phyloP scores from a whole-genome alignment of 176 grass and related monocot genomes.

The Oryza coarctata region DNA sequence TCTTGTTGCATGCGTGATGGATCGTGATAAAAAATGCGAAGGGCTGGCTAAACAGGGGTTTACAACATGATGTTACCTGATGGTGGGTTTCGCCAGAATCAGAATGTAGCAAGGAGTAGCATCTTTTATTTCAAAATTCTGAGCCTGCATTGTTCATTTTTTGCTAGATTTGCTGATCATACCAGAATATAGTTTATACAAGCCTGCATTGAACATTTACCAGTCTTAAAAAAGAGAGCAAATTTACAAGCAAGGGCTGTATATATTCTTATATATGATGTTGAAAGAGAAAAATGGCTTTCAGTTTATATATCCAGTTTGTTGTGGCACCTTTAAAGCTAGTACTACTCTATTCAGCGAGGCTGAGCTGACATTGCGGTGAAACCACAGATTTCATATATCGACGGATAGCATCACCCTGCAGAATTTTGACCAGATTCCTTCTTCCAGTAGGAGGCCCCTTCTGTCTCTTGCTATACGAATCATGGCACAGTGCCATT shows the following conservation, averaged over 20 bases:
- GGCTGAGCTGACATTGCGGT: constrained; percentile 19
- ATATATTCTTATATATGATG: background rate
- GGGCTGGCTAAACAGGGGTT: background rate
- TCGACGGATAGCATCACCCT: constrained; percentile 15
- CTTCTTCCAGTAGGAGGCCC: constrained; percentile 26
- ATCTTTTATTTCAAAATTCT: background rate
- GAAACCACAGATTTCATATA: constrained; percentile 17
- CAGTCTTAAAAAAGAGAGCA: no score
- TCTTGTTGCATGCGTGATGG: background rate
- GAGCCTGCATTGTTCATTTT: background rate
- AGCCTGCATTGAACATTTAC: background rate
- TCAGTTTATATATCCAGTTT: background rate
- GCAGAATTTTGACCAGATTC: constrained; percentile 51
- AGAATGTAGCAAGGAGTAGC: background rate
- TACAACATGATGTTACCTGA: background rate
- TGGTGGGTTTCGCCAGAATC: background rate
- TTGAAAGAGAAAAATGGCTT: background rate
- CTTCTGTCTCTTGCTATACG: constrained; percentile 38
- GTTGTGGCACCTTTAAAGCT: background rate
- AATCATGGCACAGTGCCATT: constrained; percentile 24
- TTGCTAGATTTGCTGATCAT: background rate
- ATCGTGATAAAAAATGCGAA: background rate
- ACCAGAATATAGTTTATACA: no score
- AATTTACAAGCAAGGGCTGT: no score
- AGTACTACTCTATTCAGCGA: background rate